Percentiles rank a stretch among this genome's conserved stretches.
phyloP scores from a whole-genome alignment of 352 stramenopile species.

The Pythium utonaiense region DNA sequence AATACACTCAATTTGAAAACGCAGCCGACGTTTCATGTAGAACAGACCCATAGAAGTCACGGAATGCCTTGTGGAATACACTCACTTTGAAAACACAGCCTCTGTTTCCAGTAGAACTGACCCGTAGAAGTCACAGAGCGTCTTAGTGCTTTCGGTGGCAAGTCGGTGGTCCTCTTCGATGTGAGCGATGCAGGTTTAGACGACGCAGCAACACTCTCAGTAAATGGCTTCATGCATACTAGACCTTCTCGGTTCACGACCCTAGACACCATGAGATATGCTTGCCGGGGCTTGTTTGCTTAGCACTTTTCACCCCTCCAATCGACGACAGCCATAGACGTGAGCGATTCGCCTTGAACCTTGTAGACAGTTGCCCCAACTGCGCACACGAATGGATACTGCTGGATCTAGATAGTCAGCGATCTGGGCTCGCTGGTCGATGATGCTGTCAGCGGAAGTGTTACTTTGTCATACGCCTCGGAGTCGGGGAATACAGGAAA shows the following conservation, averaged over 20 bases:
- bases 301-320: neutral
- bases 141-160: neutral
- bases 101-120: no score
- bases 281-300: constrained; percentile 5
- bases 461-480: neutral
- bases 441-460: neutral
- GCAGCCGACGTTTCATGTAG: no score
- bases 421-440: neutral
- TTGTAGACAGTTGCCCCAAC: constrained; percentile 14
- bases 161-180: constrained; percentile 7
- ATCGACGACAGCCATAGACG: constrained; percentile 8
- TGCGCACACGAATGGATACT: constrained; percentile 13
- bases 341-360: constrained; percentile 11
- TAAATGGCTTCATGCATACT: neutral
- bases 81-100: no score
- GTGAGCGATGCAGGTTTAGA: neutral
- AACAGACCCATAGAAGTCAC: neutral
- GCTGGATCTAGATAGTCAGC: constrained; percentile 1
- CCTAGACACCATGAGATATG: constrained; percentile 12
- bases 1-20: no score
- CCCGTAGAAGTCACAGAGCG: neutral
- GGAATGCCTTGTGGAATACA: no score
- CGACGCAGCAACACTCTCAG: neutral
- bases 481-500: constrained; percentile 10
- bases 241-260: neutral